Percentiles rank a stretch among this genome's conserved stretches.
phyloP scores from a whole-genome alignment of 2,329 filamentous ascomycete species.

The Dothistroma septosporum region DNA sequence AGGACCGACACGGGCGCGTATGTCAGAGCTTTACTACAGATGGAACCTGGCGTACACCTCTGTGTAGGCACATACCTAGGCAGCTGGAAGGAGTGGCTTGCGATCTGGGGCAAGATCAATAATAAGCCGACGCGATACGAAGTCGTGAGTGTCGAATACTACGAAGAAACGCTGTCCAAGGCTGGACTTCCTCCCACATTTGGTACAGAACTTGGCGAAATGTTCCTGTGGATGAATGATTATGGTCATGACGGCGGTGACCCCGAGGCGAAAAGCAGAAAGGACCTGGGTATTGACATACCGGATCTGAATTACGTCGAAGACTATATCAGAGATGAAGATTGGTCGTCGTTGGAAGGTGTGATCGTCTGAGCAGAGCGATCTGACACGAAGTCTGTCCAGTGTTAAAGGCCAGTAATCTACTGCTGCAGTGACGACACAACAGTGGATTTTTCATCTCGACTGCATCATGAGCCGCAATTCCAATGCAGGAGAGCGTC shows the following conservation, averaged over 20 bases:
- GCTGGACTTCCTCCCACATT: neutral
- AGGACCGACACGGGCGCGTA: slow-evolving; percentile 18
- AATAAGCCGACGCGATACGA: slow-evolving; percentile 24
- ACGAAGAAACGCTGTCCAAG: neutral
- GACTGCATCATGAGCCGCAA: neutral
- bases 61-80: slow-evolving; percentile 24
- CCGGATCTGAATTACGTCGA: neutral
- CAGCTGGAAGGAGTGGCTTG: slow-evolving; percentile 29
- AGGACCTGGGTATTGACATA: neutral
- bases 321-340: slow-evolving; percentile 1
- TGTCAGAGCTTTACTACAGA: slow-evolving; percentile 26
- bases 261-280: neutral
- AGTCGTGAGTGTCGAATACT: slow-evolving; percentile 3
- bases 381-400: neutral
- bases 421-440: neutral
- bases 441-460: neutral
- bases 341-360: neutral
- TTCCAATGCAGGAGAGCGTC: neutral
- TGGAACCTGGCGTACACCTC: slow-evolving; percentile 26
- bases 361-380: neutral
- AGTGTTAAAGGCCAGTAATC: neutral
- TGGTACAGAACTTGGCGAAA: slow-evolving; percentile 4
- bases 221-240: neutral
- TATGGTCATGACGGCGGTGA: slow-evolving; percentile 2
- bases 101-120: slow-evolving; percentile 25